Evolutionary conservation across 108 stramenopile species (phyloP), one percentile per base, ranked within the genome.

Genomic region (Pseudonitzschia multiseries): DNA sequence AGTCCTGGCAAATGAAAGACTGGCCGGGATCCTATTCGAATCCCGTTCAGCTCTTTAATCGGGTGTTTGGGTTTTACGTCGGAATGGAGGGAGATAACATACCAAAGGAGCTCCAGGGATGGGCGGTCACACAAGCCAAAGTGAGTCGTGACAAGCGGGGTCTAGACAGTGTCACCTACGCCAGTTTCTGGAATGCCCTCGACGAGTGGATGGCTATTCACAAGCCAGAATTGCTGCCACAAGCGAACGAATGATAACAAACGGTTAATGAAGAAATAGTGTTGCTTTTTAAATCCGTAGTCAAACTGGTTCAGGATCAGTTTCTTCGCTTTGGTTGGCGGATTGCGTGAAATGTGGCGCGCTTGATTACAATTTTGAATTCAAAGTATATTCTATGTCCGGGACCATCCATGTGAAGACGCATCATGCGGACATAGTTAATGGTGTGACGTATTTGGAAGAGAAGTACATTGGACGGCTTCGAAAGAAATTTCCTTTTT

Each of bases 1-100:
- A 93, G 21, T 66, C 81, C 0, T 99, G 98, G 98, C 98, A 99
- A 81, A 97, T 99, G 86, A 97, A 97, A 77, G 97, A 95, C 48
- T 99, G 97, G 97, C 75, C 78, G 21, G 74, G 68, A 5, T 20
- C 32, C 27, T 88, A 89, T 60, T 77, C 74, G n/a, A 75, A 89
- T 80, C 92, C 94, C 28, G 94, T 93, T n/a, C 84, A 87, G 33
- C 69, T 96, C 53, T 96, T 96, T 74, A 76, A 71, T 42, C 43
- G 77, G 48, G 67, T 76, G 29, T 93, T 87, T 79, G 94, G 94
- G 9, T 93, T 91, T 72, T 93, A 84, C 69, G 65, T 93, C 32
- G 85, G 87, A 5, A 87, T 91, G 76, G 92, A 96, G 63, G 94
- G 92, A 21, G 89, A 78, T 56, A 73, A 78, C 40, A 62, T 89